Evolutionary conservation across 176 grass and related monocot species (phyloP), one percentile per base, ranked within the genome.

Genomic region (Triticum timopheevii): DNA sequence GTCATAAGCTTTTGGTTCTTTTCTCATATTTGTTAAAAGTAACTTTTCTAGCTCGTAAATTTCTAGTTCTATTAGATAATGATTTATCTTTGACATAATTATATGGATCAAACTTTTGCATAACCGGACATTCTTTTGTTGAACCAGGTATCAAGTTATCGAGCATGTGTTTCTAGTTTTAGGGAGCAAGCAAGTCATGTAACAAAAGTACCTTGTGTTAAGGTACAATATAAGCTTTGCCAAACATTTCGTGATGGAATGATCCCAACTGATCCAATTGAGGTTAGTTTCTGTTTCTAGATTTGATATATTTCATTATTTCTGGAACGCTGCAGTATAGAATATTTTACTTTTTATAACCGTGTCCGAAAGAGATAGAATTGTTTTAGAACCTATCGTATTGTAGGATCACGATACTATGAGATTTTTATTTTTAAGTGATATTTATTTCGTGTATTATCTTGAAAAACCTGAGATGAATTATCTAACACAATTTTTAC

Each of bases 81-180:
- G 8, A 4, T 61, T 83, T 22, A 3, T 7, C 65, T 69, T 54
- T 16, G 2, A 54, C 8, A 3, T 7, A 20, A 47, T 74, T 52
- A 25, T 45, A 36, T 44, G 10, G 40, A 42, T 65, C n/a, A 1
- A 31, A 80, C 52, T 76, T n/a, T 65, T n/a, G 31, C 6, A 74
- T 33, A 65, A 42, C 56, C 70, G 15, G 72, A 31, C 50, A 6
- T 72, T 19, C 16, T 80, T 84, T 84, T 52, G 5, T 28, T 15
- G 11, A 62, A 74, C 11, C 67, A 98, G 96, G 92, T 98, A 38
- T 92, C 90, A 8, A 98, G 96, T 85, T 95, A 94, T 86, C 91
- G 93, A 84, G 88, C 88, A 94, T 98, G 91, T 77, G 91, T 90
- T 52, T 92, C 91, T 83, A 95, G 96, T 92, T 95, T 98, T 77